Evolutionary conservation across 139 green algal genomes (phyloP), one percentile per base, ranked within the genome.

Genomic region (Coelastrella sp.): DNA sequence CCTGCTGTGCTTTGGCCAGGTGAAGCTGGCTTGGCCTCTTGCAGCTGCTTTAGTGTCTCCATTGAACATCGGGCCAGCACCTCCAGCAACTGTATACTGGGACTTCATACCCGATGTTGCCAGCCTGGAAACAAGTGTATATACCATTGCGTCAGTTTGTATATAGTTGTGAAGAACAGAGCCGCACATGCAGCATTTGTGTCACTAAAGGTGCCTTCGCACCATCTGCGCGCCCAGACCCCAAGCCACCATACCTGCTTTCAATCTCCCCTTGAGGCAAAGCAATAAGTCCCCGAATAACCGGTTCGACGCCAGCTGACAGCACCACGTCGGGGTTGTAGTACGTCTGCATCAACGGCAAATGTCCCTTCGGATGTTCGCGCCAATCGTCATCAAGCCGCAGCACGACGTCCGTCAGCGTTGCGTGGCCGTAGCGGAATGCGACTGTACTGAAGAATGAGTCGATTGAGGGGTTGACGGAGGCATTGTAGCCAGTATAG

Each of bases 241-340:
- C 64, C 64, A 7, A 2, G 16, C 16, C 64, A 71, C 11, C 64
- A 20, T 14, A 71, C 64, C 64, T 71, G 14, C 19, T 54, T 58
- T 84, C 79, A 17, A 84, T 32, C 0, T 84, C 56, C 3, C 58
- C 68, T 60, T 86, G 76, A 13, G 73, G 78, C 89, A 93, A 47
- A 17, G 85, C 58, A 83, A 83, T 68, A 87, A 90, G 4, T 81
- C 90, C 85, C n/a, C 65, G 57, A 23, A 86, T 68, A 20, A 86
- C 19, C 6, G 80, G 80, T 59, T 86, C 80, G 11, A 86, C 14
- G 3, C 80, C 80, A 57, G 80, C 80, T 4, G 58, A 23, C 7
- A 86, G 80, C 59, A 86, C 80, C 20, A 74, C 80, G 19, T 73
- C 47, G 7, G 80, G 80, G 11, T 86, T 86, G 80, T 74, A 86